Evolutionary conservation across 192 early-diverging fungal genomes (phyloP), one percentile per base, ranked within the genome.

Genomic region (Thamnidium elegans): DNA sequence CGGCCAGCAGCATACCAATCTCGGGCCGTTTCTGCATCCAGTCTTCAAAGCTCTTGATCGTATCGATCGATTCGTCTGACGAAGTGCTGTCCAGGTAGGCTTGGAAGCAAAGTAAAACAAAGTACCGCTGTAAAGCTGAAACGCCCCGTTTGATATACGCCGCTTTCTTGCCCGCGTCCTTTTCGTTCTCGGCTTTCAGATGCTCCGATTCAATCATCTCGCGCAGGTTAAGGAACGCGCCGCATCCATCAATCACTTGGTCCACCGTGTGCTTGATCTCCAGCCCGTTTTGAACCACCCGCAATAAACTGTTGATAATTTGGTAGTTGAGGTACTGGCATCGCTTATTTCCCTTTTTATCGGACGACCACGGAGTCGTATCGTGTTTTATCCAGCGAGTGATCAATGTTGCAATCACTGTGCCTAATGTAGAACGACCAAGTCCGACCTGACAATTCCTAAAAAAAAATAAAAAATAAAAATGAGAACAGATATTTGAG

Each of bases 371-470:
- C 15, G 11, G n/a, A 4, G 17, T 3, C 21, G 67, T 15, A n/a
- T 13, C 34, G 32, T 60, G 55, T 9, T 58, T 51, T 21, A 76
- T 62, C 74, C 74, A 76, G 9, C 46, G n/a, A 7, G 69, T 67
- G 11, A 76, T 15, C 19, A 76, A 30, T 3, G 69, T 64, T 17
- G 74, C 74, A 43, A 76, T 71, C 44, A 71, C 69, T 15, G 74
- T 76, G 6, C 73, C 73, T 32, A 75, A 69, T 9, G 86, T 87
- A n/a, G 84, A 85, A 14, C 86, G 77, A 7, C 86, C 86, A 9
- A 82, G 32, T 1, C 86, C 84, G 17, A 87, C 71, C 69, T 88
- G 86, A 69, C 84, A 86, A 51, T 87, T 87, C 13, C 73, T 75
- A 62, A n/a, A 19, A 36, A 55, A 26, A 55, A 39, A 39, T n/a